Conservation (phyloP, 73 alveolate genomes). For the Loxodes magnus region DNA sequence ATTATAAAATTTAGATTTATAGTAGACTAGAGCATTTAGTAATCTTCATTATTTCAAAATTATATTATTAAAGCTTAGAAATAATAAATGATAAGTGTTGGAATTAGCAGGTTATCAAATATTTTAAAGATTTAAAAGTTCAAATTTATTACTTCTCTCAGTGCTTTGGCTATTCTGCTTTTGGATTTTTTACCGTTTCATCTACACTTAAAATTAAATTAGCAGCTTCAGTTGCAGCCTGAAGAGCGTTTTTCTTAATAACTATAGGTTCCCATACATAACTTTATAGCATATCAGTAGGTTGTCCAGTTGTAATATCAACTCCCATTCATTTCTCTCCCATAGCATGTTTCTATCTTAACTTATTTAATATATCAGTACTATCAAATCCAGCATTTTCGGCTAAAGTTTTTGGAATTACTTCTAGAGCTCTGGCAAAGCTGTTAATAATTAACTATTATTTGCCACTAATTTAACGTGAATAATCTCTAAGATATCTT, state of each 20-base stretch:
- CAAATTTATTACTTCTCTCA: too few relatives aligned
- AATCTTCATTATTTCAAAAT: too few relatives aligned
- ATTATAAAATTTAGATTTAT: too few relatives aligned
- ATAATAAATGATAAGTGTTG: too few relatives aligned
- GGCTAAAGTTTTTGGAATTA: conserved; percentile 91
- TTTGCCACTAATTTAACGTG: conserved; percentile 52
- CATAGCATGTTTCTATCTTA: conserved; percentile 84
- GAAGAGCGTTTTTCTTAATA: conserved; percentile 62
- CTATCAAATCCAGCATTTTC: conserved; percentile 81
- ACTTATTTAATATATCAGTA: conserved; percentile 61
- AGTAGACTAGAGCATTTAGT: too few relatives aligned
- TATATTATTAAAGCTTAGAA: too few relatives aligned
- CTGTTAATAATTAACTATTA: conserved; percentile 74
- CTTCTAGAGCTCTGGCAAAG: conserved; percentile 91
- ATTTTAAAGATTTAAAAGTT: too few relatives aligned
- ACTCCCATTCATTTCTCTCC: conserved; percentile 92
- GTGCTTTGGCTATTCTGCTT: conserved; percentile 55
- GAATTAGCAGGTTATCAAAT: too few relatives aligned
- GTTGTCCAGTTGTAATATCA: conserved; percentile 52
- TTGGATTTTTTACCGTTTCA: conserved; percentile 84
- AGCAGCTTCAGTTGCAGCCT: conserved; percentile 89
- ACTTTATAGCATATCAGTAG: conserved; percentile 48
- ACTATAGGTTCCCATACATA: conserved; percentile 74
- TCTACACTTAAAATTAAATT: conserved; percentile 88
- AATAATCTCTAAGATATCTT: conserved; percentile 74